phyloP scores from a whole-genome alignment of 495 filamentous ascomycete species.

The Neurospora sp. region DNA sequence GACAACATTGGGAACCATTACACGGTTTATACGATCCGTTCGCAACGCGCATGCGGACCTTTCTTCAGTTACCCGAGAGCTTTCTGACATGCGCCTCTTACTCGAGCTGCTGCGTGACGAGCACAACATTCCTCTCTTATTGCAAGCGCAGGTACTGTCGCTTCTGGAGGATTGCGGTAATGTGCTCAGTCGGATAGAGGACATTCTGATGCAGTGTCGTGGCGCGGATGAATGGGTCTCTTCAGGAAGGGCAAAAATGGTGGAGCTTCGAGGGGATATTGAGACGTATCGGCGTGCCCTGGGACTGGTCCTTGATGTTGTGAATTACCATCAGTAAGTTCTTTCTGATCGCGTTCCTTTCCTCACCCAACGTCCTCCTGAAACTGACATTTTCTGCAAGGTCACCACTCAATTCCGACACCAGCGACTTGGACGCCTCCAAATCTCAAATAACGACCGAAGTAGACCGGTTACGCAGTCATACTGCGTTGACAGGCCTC shows the following conservation, averaged over 20 bases:
- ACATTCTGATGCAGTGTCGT: slow-evolving; percentile 6
- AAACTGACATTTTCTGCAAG: neutral
- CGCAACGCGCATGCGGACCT: slow-evolving; percentile 19
- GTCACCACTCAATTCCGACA: neutral
- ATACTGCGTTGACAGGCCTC: neutral
- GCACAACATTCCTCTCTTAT: slow-evolving; percentile 6
- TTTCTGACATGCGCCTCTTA: slow-evolving; percentile 20
- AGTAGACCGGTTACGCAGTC: slow-evolving; percentile 3
- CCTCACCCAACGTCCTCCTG: neutral
- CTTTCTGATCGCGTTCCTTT: neutral
- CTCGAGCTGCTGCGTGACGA: slow-evolving; percentile 20
- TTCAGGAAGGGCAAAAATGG: slow-evolving; percentile 5
- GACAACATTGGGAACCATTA: slow-evolving; percentile 17
- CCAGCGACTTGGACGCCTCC: neutral
- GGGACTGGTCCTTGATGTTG: slow-evolving; percentile 13
- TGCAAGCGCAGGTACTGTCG: slow-evolving; percentile 11
- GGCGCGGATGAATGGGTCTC: slow-evolving; percentile 12
- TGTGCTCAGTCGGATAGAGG: slow-evolving; percentile 10
- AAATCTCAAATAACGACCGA: slow-evolving; percentile 4
- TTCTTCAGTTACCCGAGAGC: slow-evolving; percentile 17
- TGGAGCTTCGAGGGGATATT: slow-evolving; percentile 4
- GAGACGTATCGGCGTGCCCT: slow-evolving; percentile 11
- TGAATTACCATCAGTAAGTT: slow-evolving; percentile 7
- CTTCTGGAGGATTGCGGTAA: slow-evolving; percentile 15
- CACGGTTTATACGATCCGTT: slow-evolving; percentile 19